phyloP scores from a whole-genome alignment of 257 asterid genomes.

The Jaltomata sinuosa region DNA sequence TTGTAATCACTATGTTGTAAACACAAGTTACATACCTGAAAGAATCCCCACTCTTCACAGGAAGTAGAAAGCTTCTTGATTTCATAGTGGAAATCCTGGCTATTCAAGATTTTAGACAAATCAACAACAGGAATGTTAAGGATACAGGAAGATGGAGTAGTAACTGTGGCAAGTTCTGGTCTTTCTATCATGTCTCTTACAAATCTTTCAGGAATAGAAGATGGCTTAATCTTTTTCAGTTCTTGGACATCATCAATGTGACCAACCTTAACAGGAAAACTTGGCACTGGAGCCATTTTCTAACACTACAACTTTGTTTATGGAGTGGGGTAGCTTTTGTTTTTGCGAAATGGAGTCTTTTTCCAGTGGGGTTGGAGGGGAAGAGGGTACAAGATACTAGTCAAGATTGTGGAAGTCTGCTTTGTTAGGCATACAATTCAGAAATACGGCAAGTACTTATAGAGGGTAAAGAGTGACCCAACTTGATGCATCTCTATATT shows the following conservation, averaged over 20 bases:
- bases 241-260: conserved; percentile 96
- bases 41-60: conserved; percentile 91
- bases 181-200: conserved; percentile 55
- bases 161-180: conserved; percentile 26
- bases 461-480: conserved; percentile 15
- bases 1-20: background rate
- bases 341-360: background rate
- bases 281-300: conserved; percentile 55
- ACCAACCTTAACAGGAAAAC: conserved; percentile 54
- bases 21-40: conserved; percentile 46
- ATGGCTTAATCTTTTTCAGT: conserved; percentile 35
- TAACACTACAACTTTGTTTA: background rate
- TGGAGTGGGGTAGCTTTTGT: too few species aligned
- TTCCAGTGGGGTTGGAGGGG: background rate
- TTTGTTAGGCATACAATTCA: conserved; percentile 12
- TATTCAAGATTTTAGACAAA: conserved; percentile 45
- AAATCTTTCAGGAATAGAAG: conserved; percentile 67
- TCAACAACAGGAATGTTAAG: conserved; percentile 61
- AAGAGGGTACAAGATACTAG: background rate
- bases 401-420: background rate
- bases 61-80: conserved; percentile 46
- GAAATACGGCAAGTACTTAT: conserved; percentile 31
- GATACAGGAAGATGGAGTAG: conserved; percentile 9
- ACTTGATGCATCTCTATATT: background rate
- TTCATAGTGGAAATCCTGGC: conserved; percentile 37